Conservation (phyloP, 2,329 filamentous ascomycete genomes). For the Phaeosphaeriaceae sp. region DNA sequence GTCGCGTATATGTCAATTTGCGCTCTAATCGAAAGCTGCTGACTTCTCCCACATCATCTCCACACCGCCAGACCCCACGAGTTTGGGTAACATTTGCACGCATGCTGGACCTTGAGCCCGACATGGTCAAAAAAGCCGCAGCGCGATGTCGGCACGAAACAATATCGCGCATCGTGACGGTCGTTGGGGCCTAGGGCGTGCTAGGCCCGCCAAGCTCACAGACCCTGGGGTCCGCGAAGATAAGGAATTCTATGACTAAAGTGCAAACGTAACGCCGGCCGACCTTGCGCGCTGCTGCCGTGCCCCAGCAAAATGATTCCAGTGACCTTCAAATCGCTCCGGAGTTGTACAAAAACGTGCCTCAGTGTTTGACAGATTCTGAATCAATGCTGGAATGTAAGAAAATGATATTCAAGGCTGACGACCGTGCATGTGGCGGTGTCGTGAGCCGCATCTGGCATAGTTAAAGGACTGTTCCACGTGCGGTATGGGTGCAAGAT, state of each 20-base stretch:
- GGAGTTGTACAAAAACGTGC: background rate
- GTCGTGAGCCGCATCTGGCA: slow-evolving; percentile 33
- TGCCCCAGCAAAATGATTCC: slow-evolving; percentile 14
- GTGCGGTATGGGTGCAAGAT: slow-evolving; percentile 28
- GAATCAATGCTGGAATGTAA: background rate
- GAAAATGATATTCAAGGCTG: slow-evolving; percentile 2
- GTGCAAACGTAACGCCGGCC: slow-evolving; percentile 43
- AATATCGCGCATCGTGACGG: slow-evolving; percentile 24
- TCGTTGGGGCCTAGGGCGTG: slow-evolving; percentile 27
- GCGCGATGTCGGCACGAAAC: slow-evolving; percentile 41
- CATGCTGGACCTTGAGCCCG: slow-evolving; percentile 12
- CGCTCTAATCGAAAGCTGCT: slow-evolving; percentile 11
- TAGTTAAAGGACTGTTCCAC: slow-evolving; percentile 28
- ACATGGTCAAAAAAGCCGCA: slow-evolving; percentile 32
- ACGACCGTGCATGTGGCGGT: slow-evolving; percentile 32
- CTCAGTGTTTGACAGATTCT: background rate
- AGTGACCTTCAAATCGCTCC: background rate
- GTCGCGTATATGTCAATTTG: slow-evolving; percentile 17
- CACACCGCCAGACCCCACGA: slow-evolving; percentile 34
- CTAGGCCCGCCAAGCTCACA: background rate
- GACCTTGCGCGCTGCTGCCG: slow-evolving; percentile 21
- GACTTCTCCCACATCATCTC: slow-evolving; percentile 10
- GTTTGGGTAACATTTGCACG: slow-evolving; percentile 18
- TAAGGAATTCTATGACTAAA: slow-evolving; percentile 41
- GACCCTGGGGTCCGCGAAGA: slow-evolving; percentile 17